phyloP scores from a whole-genome alignment of 2,329 filamentous ascomycete genomes.

The Botryotinia narcissicola region DNA sequence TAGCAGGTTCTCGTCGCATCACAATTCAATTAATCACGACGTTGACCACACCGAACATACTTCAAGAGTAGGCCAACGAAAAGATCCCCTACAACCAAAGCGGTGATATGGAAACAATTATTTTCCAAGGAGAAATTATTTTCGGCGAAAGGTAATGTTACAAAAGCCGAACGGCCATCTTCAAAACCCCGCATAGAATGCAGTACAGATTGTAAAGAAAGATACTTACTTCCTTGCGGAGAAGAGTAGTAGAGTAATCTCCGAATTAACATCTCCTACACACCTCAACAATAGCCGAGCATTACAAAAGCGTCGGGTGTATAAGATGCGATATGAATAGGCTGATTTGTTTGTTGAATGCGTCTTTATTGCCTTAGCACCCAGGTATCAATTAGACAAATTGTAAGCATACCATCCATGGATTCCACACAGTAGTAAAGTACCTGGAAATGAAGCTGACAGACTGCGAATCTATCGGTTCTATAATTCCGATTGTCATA shows the following conservation, averaged over 20 bases:
- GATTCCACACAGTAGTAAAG: neutral
- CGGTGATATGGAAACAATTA: neutral
- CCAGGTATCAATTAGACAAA: neutral
- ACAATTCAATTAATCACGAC: too few species aligned
- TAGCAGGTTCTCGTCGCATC: too few species aligned
- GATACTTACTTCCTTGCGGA: too few species aligned
- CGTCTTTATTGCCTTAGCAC: neutral
- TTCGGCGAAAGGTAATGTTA: neutral
- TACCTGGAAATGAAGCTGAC: neutral
- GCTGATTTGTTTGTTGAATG: neutral
- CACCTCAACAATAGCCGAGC: neutral
- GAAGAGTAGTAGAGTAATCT: neutral
- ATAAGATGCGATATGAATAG: neutral
- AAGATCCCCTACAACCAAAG: neutral
- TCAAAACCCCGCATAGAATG: neutral
- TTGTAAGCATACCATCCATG: neutral
- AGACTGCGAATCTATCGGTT: neutral
- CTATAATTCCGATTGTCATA: too few species aligned
- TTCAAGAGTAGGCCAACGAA: too few species aligned
- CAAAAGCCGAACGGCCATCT: neutral
- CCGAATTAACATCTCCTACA: neutral
- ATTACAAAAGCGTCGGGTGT: neutral
- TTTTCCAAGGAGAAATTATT: neutral
- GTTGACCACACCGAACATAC: neutral
- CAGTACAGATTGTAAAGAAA: neutral